Conservation (phyloP, 164 flowering plant species). For the Euptelea pleiosperma region DNA sequence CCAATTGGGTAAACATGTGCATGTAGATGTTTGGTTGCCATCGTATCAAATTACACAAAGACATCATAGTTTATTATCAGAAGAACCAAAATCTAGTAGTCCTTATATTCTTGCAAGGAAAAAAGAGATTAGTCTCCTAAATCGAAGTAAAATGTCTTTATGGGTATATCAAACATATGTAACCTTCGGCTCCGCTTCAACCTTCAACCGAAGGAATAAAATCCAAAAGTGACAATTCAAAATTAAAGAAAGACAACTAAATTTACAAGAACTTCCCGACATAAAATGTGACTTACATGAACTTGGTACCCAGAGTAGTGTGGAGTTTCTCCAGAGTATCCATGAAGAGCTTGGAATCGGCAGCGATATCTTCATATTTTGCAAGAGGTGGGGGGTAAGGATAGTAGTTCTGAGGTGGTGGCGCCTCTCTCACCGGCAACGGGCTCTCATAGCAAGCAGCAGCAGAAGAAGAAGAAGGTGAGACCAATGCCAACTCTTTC, state of each 20-base stretch:
- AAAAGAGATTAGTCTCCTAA: too few species aligned
- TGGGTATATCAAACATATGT: too few species aligned
- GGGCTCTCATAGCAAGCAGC: slow-evolving; percentile 24
- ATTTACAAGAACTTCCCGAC: too few species aligned
- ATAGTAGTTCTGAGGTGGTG: slow-evolving; percentile 14
- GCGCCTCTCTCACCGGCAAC: slow-evolving; percentile 20
- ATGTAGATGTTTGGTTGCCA: too few species aligned
- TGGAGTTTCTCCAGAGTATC: slow-evolving; percentile 68
- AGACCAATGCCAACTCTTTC: slow-evolving; percentile 24
- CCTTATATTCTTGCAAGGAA: too few species aligned
- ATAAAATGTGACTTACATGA: slow-evolving; percentile 50
- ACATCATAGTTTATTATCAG: too few species aligned
- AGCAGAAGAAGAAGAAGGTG: slow-evolving; percentile 37
- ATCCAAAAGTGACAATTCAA: not conserved
- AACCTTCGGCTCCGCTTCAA: too few species aligned
- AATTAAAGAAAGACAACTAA: not conserved
- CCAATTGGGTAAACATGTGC: too few species aligned
- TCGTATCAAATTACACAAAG: too few species aligned
- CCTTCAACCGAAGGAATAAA: not conserved
- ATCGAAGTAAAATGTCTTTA: too few species aligned
- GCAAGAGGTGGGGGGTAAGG: slow-evolving; percentile 59
- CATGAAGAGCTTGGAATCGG: slow-evolving; percentile 52
- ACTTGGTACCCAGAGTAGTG: slow-evolving; percentile 68
- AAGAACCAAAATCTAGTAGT: too few species aligned
- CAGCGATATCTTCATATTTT: slow-evolving; percentile 56